phyloP scores from a whole-genome alignment of 768 basidiomycete species.

The Rhodotorula babjevae region DNA sequence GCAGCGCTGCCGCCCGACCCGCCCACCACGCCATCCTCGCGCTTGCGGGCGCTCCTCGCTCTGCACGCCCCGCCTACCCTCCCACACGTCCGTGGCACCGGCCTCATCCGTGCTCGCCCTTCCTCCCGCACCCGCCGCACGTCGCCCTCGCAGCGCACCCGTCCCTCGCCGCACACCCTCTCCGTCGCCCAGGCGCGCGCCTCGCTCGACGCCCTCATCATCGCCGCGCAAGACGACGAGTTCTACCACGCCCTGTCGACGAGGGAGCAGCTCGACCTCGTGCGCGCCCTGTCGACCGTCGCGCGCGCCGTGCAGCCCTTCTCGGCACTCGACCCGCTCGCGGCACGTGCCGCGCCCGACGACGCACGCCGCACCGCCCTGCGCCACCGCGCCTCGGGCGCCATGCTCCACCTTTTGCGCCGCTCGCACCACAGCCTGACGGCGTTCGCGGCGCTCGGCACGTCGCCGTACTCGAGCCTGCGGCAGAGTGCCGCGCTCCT shows the following conservation, averaged over 20 bases:
- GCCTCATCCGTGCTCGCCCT: neutral
- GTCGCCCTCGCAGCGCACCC: neutral
- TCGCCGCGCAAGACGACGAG: neutral
- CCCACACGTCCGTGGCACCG: neutral
- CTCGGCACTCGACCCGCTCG: neutral
- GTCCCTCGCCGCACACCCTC: neutral
- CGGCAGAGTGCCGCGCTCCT: constrained; percentile 3
- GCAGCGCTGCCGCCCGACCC: neutral
- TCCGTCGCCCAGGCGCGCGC: neutral
- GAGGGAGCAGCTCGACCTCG: constrained; percentile 1
- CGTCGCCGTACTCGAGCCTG: neutral
- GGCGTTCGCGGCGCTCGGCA: neutral
- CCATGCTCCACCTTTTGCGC: neutral
- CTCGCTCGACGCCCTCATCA: neutral
- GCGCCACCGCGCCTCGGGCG: neutral
- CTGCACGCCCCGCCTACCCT: neutral
- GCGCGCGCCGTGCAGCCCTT: neutral
- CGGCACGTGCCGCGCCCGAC: too few relatives aligned
- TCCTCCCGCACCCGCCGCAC: neutral
- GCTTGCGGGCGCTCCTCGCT: neutral
- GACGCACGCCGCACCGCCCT: neutral
- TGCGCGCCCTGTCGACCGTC: neutral
- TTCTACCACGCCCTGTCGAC: neutral
- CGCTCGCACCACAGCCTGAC: too few relatives aligned
- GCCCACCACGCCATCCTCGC: neutral